Evolutionary conservation across 805 yeast genomes (phyloP), one percentile per base, ranked within the genome.

Genomic region (Cyberlindnera veronae): DNA sequence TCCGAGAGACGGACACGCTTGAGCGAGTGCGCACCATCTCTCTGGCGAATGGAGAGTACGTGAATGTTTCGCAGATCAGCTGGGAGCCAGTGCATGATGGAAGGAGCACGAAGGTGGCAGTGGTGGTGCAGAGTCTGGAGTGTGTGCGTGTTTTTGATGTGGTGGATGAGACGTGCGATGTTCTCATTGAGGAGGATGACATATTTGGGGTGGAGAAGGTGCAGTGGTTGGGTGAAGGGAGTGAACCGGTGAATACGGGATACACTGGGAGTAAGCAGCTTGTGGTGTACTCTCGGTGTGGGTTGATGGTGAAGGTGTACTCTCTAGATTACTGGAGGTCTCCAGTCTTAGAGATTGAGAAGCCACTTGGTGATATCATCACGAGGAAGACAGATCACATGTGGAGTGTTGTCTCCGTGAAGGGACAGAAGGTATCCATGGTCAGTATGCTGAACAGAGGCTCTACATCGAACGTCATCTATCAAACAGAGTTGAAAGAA

Each of bases 201-300:
- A 23, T 50, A 5, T 48, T 50, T 38, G 56, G 51, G 1, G 42
- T 52, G 8, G 45, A 42, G 16, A 38, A 21, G 6, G 46, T 52
- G 7, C 33, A 45, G 20, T 52, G 56, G 56, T 34, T 52, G 8
- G 20, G 22, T 10, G 21, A 31, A 1, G 44, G 45, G 2, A 16
- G 10, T 1, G 30, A 19, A 6, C 41, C 32, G 6, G 21, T n/a
- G n/a, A 49, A 51, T 14, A 46, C 53, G 4, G 53, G 49, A 3
- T 51, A 51, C 23, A 30, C 17, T 3, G 48, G 50, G 3, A 37
- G 44, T 3, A 52, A 50, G 15, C 54, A 50, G 35, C 11, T 50
- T 0, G 32, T 47, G 6, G 33, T 52, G 3, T 49, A 41, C 36
- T 28, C 45, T 5, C 38, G 43, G 27, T 14, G 34, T 17, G 47